Percentiles rank a stretch among this genome's conserved stretches.
Evolutionary conservation across 108 stramenopile species (phyloP).

Genomic region (Chaetoceros tenuissimus): DNA sequence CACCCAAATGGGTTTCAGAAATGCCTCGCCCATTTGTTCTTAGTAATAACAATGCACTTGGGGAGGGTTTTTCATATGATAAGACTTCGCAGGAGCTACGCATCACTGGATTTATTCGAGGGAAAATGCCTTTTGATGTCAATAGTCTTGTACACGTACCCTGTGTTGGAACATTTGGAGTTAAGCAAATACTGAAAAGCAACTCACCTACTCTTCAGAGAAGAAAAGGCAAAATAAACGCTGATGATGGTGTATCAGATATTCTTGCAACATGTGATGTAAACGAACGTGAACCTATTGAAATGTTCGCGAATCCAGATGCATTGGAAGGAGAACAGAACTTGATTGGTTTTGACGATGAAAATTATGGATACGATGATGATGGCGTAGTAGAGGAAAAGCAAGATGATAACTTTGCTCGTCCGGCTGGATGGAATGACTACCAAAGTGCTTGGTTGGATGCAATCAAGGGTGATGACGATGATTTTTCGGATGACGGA

Average conservation of each 20-base stretch:
- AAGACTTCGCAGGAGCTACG: conserved; percentile 39
- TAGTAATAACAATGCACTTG: conserved; percentile 7
- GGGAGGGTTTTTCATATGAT: conserved; percentile 51
- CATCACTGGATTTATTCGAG: conserved; percentile 88
- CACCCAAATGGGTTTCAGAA: conserved; percentile 69
- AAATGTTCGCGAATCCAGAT: conserved; percentile 90
- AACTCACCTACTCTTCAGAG: conserved; percentile 24
- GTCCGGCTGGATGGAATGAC: conserved; percentile 90
- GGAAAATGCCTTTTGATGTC: conserved; percentile 73
- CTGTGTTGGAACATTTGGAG: conserved; percentile 84
- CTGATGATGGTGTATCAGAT: conserved; percentile 2
- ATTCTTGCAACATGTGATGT: conserved; percentile 25
- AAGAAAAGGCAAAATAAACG: conserved; percentile 6
- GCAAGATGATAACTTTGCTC: conserved; percentile 23
- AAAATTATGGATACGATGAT: conserved; percentile 27
- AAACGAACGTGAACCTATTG: conserved; percentile 56
- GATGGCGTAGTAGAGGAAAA: conserved; percentile 38
- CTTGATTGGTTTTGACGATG: conserved; percentile 94
- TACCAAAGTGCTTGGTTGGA: conserved; percentile 96
- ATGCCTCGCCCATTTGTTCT: conserved; percentile 63
- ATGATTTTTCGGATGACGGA: conserved; percentile 41
- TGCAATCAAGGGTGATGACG: conserved; percentile 66
- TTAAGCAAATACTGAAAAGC: conserved; percentile 29
- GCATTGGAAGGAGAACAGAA: conserved; percentile 96
- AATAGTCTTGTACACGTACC: conserved; percentile 83